phyloP scores from a whole-genome alignment of 2,329 filamentous ascomycete genomes.

The Sphaerulina populicola region DNA sequence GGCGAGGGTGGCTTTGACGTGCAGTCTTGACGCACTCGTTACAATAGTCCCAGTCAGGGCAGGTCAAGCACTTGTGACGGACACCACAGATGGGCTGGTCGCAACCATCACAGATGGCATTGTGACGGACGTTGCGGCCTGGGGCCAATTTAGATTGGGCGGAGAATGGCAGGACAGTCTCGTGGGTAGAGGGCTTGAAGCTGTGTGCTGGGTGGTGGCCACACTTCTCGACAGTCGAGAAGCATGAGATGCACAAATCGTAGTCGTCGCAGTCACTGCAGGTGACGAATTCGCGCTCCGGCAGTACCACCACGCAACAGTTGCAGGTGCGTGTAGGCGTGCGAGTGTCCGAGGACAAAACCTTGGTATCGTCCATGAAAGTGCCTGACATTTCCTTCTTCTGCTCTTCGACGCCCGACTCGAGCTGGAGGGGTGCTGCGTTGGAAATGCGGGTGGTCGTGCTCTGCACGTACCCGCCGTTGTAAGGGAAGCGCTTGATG shows the following conservation, averaged over 20 bases:
- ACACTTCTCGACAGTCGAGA: slow-evolving; percentile 59
- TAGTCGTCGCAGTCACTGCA: slow-evolving; percentile 81
- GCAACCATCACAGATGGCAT: slow-evolving; percentile 90
- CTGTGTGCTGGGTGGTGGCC: slow-evolving; percentile 84
- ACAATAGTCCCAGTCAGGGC: slow-evolving; percentile 97
- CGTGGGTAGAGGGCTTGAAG: slow-evolving; percentile 61
- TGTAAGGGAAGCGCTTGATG: slow-evolving; percentile 76
- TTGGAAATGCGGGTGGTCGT: slow-evolving; percentile 64
- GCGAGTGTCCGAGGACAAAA: slow-evolving; percentile 30
- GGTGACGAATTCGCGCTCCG: slow-evolving; percentile 73
- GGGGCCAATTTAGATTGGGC: slow-evolving; percentile 63
- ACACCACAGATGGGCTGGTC: slow-evolving; percentile 79
- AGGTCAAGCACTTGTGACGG: slow-evolving; percentile 93
- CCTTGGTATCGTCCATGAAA: slow-evolving; percentile 40
- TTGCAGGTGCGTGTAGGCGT: slow-evolving; percentile 60
- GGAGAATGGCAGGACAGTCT: slow-evolving; percentile 52
- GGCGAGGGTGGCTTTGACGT: slow-evolving; percentile 62
- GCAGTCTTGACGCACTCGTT: slow-evolving; percentile 62
- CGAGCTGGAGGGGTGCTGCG: slow-evolving; percentile 30
- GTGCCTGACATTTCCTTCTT: slow-evolving; percentile 38
- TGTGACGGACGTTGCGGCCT: slow-evolving; percentile 73
- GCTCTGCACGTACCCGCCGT: slow-evolving; percentile 74
- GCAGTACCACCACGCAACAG: slow-evolving; percentile 55
- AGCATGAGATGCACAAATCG: slow-evolving; percentile 81
- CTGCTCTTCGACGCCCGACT: slow-evolving; percentile 30